phyloP scores from a whole-genome alignment of 1,284 basidiomycete genomes.

The Xanthoconium separans region DNA sequence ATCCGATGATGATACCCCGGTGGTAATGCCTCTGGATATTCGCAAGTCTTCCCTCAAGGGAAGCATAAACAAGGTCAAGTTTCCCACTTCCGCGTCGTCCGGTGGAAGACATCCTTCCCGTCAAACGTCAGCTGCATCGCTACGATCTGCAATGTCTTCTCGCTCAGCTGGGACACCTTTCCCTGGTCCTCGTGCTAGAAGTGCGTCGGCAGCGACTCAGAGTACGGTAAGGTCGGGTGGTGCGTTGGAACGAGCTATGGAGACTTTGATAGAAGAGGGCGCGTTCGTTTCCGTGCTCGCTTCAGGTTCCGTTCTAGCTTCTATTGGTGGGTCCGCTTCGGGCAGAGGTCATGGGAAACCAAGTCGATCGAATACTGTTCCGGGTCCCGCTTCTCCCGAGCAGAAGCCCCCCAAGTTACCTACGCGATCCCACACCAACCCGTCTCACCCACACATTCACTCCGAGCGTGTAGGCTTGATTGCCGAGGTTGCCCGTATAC shows the following conservation, averaged over 20 bases:
- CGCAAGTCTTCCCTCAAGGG: conserved; percentile 35
- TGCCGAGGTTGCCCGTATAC: conserved; percentile 26
- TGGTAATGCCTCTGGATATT: conserved; percentile 30
- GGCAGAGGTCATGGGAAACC: conserved; percentile 36
- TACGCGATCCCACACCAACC: conserved; percentile 51
- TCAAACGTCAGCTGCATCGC: conserved; percentile 26
- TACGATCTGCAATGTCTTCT: conserved; percentile 20
- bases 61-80: conserved; percentile 28
- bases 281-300: conserved; percentile 29
- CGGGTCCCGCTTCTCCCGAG: conserved; percentile 42
- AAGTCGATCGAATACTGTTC: conserved; percentile 46
- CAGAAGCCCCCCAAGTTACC: conserved; percentile 51
- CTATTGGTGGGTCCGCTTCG: conserved; percentile 30
- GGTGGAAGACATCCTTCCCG: conserved; percentile 20
- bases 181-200: conserved; percentile 24
- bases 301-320: conserved; percentile 31
- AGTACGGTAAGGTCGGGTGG: conserved; percentile 28
- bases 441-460: conserved; percentile 37
- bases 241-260: conserved; percentile 48
- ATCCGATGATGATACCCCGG: conserved; percentile 41
- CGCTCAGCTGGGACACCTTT: conserved; percentile 24
- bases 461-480: conserved; percentile 28
- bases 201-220: conserved; percentile 32
- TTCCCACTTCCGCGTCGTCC: conserved; percentile 14
- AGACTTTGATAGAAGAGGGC: conserved; percentile 48